A percentile compares a stretch with the other conserved stretches of the same genome.
These are phyloP conservation scores for Cryphonectria naterciae DNA, from an alignment of 2,329 filamentous ascomycete species.

Conservation along the genomic window DNA sequence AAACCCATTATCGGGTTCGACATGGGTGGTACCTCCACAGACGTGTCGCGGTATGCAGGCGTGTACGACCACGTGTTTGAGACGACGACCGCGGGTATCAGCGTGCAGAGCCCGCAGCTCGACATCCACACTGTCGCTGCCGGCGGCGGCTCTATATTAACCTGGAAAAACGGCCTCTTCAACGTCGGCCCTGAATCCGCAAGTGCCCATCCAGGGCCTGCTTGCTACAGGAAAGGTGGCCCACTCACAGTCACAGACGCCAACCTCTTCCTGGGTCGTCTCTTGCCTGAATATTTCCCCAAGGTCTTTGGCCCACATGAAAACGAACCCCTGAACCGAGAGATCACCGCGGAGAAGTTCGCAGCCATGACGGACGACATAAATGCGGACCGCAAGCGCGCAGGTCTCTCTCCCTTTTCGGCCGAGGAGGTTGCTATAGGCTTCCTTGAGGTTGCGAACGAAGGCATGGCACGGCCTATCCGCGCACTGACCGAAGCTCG, in stretches of 20 bases:
- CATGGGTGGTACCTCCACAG: conserved; percentile 76
- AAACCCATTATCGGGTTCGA: conserved; percentile 78
- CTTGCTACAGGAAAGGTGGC: conserved; percentile 68
- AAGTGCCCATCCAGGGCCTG: conserved; percentile 68
- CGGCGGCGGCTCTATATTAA: conserved; percentile 72
- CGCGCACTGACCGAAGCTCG: conserved; percentile 61
- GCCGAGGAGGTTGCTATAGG: conserved; percentile 58
- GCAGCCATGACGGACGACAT: conserved; percentile 40
- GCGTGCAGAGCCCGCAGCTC: conserved; percentile 77
- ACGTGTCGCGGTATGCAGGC: conserved; percentile 69
- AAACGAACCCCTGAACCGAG: conserved; percentile 52
- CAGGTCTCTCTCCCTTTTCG: conserved; percentile 32
- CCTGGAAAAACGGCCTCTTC: conserved; percentile 70
- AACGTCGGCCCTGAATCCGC: conserved; percentile 70
- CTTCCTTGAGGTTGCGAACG: conserved; percentile 73
- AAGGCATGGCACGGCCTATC: conserved; percentile 74
- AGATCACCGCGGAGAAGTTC: conserved; percentile 41
- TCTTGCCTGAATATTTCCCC: conserved; percentile 62
- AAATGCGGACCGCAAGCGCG: conserved; percentile 36
- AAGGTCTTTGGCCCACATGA: conserved; percentile 71
- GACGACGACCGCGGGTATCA: conserved; percentile 77
- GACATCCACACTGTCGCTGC: conserved; percentile 84
- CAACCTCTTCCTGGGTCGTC: conserved; percentile 65
- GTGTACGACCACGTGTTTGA: conserved; percentile 61
- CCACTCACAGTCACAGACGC: conserved; percentile 71